phyloP scores from a whole-genome alignment of 2,329 filamentous ascomycete species.

The Chaetomiaceae sp. region DNA sequence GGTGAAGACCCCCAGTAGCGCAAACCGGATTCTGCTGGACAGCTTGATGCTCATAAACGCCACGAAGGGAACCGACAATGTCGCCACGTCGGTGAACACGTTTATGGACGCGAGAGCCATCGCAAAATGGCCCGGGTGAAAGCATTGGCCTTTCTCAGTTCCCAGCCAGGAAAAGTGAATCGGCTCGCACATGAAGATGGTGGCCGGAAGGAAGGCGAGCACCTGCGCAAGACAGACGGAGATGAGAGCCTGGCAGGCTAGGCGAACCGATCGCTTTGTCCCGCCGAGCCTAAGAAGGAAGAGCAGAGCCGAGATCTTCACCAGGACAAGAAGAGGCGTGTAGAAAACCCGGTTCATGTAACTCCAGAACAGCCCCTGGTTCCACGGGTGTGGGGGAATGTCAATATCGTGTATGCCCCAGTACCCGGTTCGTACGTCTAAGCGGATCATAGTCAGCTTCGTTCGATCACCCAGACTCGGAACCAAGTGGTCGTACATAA shows the following conservation, averaged over 20 bases:
- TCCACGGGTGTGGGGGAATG: slow-evolving; percentile 17
- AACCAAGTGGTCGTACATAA: neutral
- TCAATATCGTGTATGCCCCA: slow-evolving; percentile 22
- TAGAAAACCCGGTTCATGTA: slow-evolving; percentile 33
- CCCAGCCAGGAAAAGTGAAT: neutral
- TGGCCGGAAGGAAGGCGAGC: neutral
- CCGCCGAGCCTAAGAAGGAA: slow-evolving; percentile 31
- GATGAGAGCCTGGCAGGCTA: neutral
- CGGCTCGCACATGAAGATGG: neutral
- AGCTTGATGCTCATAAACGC: slow-evolving; percentile 41
- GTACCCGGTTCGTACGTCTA: slow-evolving; percentile 17
- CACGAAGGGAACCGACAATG: slow-evolving; percentile 36
- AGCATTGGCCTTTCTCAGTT: neutral
- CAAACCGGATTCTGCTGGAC: slow-evolving; percentile 35
- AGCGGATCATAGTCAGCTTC: neutral
- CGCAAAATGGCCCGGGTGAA: neutral
- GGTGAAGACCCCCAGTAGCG: slow-evolving; percentile 23
- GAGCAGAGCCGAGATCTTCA: slow-evolving; percentile 41
- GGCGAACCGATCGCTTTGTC: neutral
- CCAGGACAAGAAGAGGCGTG: neutral
- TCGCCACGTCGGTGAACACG: slow-evolving; percentile 33
- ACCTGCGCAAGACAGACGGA: neutral
- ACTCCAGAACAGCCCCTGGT: slow-evolving; percentile 28
- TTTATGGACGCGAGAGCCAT: slow-evolving; percentile 27
- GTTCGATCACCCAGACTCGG: neutral